Percentiles rank a stretch among this genome's conserved stretches.
Evolutionary conservation across 169 alveolate species (phyloP).

Genomic region (Cryptosporidium andersoni): DNA sequence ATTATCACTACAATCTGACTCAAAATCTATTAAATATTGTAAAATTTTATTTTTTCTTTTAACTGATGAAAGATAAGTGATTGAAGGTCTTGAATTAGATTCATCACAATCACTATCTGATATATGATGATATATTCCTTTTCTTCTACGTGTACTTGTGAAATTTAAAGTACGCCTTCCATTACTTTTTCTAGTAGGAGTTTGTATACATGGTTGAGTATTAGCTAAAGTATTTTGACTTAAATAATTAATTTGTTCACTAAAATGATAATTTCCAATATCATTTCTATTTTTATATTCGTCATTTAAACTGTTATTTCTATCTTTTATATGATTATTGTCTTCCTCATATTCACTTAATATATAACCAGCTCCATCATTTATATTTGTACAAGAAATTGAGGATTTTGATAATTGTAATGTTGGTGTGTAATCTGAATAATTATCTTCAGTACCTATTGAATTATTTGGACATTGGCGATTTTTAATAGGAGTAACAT

Average conservation of each 20-base stretch:
- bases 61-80: constrained; percentile 64
- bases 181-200: constrained; percentile 19
- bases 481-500: constrained; percentile 5
- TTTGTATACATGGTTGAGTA: constrained; percentile 45
- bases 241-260: not conserved
- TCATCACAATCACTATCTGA: constrained; percentile 19
- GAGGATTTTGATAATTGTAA: constrained; percentile 23
- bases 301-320: not conserved
- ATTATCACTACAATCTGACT: constrained; percentile 34
- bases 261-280: not conserved
- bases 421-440: no score
- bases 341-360: constrained; percentile 27
- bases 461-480: no score
- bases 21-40: constrained; percentile 8
- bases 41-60: constrained; percentile 42
- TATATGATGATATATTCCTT: constrained; percentile 14
- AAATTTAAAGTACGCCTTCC: not conserved
- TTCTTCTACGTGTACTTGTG: constrained; percentile 9
- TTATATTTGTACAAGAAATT: constrained; percentile 25
- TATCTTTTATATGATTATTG: not conserved
- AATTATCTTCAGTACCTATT: no score
- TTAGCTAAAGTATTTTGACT: not conserved
- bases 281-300: not conserved
- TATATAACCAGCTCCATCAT: constrained; percentile 17
- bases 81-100: constrained; percentile 26